phyloP scores from a whole-genome alignment of 345 rosid species.

The Odontarrhena argentea region DNA sequence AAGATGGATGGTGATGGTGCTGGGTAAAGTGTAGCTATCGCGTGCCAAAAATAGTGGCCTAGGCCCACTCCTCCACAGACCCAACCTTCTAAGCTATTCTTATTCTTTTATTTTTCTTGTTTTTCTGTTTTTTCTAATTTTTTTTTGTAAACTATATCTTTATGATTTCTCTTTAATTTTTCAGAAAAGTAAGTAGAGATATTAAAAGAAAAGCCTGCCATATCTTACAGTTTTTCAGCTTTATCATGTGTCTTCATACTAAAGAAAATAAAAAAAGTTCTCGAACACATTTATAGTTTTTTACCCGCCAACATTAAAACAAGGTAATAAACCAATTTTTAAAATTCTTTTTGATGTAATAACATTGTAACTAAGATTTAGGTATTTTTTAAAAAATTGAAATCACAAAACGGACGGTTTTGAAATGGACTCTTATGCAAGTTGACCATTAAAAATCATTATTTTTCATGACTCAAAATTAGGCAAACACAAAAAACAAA shows the following conservation, averaged over 20 bases:
- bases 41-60: slow-evolving; percentile 43
- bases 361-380: not conserved
- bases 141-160: not conserved
- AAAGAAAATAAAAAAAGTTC: not conserved
- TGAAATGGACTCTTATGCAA: slow-evolving; percentile 9
- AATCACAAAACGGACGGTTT: slow-evolving; percentile 11
- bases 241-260: slow-evolving; percentile 29
- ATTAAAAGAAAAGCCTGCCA: slow-evolving; percentile 37
- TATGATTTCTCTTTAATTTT: slow-evolving; percentile 1
- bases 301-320: slow-evolving; percentile 19
- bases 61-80: slow-evolving; percentile 50
- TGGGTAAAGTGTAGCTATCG: slow-evolving; percentile 43
- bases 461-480: slow-evolving; percentile 12
- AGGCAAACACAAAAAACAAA: not conserved
- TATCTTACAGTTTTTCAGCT: slow-evolving; percentile 35
- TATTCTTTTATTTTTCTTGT: slow-evolving; percentile 6
- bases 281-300: not conserved
- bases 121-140: not conserved
- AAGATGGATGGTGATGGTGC: slow-evolving; percentile 42
- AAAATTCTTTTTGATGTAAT: not conserved
- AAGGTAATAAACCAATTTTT: not conserved
- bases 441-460: slow-evolving; percentile 7
- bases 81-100: slow-evolving; percentile 32
- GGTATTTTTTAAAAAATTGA: not conserved
- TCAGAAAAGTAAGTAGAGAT: slow-evolving; percentile 15